Evolutionary conservation across 2,329 filamentous ascomycete species (phyloP), one percentile per base, ranked within the genome.

Genomic region (Talaromyces albobiverticillius): DNA sequence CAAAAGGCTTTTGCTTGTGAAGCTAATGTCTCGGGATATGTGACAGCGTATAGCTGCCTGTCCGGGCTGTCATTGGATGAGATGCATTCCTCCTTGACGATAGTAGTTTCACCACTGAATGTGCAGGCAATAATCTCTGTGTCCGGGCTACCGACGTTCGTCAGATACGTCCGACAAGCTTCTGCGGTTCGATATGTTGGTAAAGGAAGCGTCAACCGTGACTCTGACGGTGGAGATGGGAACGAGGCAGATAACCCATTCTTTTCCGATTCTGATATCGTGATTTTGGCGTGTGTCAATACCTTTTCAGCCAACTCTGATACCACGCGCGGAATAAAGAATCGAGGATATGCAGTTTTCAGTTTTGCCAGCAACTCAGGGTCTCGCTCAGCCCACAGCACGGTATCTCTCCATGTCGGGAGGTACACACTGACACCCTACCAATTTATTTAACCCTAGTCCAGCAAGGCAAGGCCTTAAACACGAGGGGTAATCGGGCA

Each of bases 391-490:
- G 49, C 49, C 49, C 49, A 52, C n/a, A 40, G 26, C 20, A 52
- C 10, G 6, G 49, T 52, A 23, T 45, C 49, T 7, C 34, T 38
- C 49, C 49, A 52, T 29, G 40, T 52, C 11, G 49, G 49, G 11
- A 52, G n/a, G 13, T 45, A 52, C 4, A 52, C 49, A 38, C 49
- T 52, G 9, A 52, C 20, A 14, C 49, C 49, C 49, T 52, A n/a
- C 14, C 4, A n/a, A 3, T 38, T 10, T n/a, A n/a, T n/a, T n/a
- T n/a, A n/a, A n/a, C n/a, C n/a, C n/a, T n/a, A n/a, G n/a, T n/a
- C n/a, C n/a, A n/a, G n/a, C n/a, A n/a, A n/a, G n/a, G n/a, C n/a
- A n/a, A n/a, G n/a, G n/a, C n/a, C n/a, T n/a, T n/a, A n/a, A n/a
- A n/a, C n/a, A n/a, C n/a, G n/a, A n/a, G n/a, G n/a, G n/a, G n/a